Evolutionary conservation across 176 grass and related monocot genomes (phyloP), one percentile per base, ranked within the genome.

Genomic region (Oryza longistaminata): DNA sequence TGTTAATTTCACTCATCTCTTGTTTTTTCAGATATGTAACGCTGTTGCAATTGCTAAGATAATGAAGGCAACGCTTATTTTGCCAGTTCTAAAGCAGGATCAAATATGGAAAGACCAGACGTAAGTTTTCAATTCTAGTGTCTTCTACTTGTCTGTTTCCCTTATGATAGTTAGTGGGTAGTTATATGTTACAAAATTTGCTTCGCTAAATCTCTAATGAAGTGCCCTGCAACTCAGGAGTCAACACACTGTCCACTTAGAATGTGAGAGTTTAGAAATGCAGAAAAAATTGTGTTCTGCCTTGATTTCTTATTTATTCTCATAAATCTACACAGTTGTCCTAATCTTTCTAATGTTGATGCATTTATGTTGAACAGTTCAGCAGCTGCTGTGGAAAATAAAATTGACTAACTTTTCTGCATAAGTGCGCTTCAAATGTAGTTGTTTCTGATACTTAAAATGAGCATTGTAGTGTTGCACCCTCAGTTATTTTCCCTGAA

Each of bases 31-130:
- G 88, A 90, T 90, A 87, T 90, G 88, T 64, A 96, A 96, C 76
- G 91, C 88, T n/a, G 93, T 93, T 80, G 91, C 91, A 39, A 86
- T 96, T 80, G 93, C 93, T 64, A 96, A 87, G 80, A 93, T 91
- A 81, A 93, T 96, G 88, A 84, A 74, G 25, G 93, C 91, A 82
- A 93, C 91, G 29, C 91, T 96, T 87, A 93, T 96, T 82, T 85
- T 96, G 45, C 93, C 93, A 64, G 88, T 91, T 78, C 74, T 96
- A 62, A 96, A 96, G 88, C 88, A 92, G 88, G 91, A 96, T 46
- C 93, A 96, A 85, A 96, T 96, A 81, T 93, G 91, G 93, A 96
- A 93, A 85, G 93, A 96, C 49, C 86, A 90, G 22, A 89, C 88
- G 91, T 96, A 87, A 82, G 81, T 75, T 75, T 82, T n/a, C 48